phyloP scores from a whole-genome alignment of 2,329 filamentous ascomycete genomes.

The Ophiosphaerella korrae region DNA sequence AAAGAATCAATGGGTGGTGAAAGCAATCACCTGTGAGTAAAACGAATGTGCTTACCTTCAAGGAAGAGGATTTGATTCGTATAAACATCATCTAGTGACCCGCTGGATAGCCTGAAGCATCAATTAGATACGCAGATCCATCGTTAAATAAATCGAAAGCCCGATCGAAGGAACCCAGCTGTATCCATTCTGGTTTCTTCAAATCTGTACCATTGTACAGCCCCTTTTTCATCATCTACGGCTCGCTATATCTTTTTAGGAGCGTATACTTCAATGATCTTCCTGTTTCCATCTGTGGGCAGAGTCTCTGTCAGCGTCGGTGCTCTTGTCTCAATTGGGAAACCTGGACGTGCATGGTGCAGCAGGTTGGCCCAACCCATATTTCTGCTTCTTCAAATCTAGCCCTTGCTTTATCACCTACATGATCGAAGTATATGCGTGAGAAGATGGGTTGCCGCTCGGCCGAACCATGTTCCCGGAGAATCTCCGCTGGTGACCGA shows the following conservation, averaged over 20 bases:
- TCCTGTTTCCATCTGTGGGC: conserved; percentile 49
- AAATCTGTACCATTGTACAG: conserved; percentile 36
- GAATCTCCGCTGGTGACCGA: conserved; percentile 34
- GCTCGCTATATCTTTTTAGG: conserved; percentile 35
- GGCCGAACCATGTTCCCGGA: conserved; percentile 27
- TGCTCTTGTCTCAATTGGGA: conserved; percentile 27
- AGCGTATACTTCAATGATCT: conserved; percentile 45
- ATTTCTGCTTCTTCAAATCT: conserved; percentile 45
- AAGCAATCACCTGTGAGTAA: conserved; percentile 41
- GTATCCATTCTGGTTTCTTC: conserved; percentile 43
- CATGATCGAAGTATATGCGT: conserved; percentile 50
- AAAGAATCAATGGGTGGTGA: conserved; percentile 35
- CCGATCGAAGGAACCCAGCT: conserved; percentile 49
- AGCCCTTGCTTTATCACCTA: conserved; percentile 47
- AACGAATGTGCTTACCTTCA: conserved; percentile 28
- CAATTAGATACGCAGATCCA: conserved; percentile 55
- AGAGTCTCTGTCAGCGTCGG: conserved; percentile 50
- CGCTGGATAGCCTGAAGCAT: conserved; percentile 58
- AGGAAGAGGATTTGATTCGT: conserved; percentile 18
- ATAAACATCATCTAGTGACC: conserved; percentile 56
- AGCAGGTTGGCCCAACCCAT: conserved; percentile 46
- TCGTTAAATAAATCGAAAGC: conserved; percentile 57
- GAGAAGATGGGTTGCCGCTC: conserved; percentile 46
- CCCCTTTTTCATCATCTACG: conserved; percentile 28
- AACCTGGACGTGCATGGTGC: conserved; percentile 38